Evolutionary conservation across 176 grass and related monocot genomes (phyloP).

Genomic region (Triticum dicoccoides): DNA sequence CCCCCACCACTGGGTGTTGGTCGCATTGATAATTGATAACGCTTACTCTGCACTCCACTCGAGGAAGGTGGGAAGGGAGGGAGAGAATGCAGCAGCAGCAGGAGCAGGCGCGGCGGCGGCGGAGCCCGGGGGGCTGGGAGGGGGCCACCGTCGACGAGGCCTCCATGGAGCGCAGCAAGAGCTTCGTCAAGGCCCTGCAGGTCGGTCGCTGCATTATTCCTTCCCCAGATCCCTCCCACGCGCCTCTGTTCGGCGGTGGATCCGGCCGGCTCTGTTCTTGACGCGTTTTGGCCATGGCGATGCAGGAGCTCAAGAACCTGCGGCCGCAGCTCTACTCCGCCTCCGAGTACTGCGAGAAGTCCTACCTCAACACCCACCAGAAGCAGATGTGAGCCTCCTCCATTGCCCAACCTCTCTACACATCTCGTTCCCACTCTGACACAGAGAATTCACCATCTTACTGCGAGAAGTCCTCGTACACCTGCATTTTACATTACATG

Average conservation of each 20-base stretch:
- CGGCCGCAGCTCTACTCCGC: slow-evolving; percentile 96
- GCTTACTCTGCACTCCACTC: slow-evolving; percentile 45
- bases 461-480: slow-evolving; percentile 11
- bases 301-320: slow-evolving; percentile 96
- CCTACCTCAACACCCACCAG: slow-evolving; percentile 80
- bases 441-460: not conserved
- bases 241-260: not conserved
- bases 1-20: not conserved
- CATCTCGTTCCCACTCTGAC: not conserved
- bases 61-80: not conserved
- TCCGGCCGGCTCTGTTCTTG: slow-evolving; percentile 14
- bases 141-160: slow-evolving; percentile 75
- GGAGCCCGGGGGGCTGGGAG: not conserved
- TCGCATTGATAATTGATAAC: slow-evolving; percentile 3
- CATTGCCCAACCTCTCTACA: not conserved
- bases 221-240: slow-evolving; percentile 16
- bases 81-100: slow-evolving; percentile 27
- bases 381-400: slow-evolving; percentile 74
- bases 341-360: slow-evolving; percentile 95
- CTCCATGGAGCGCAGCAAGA: slow-evolving; percentile 97
- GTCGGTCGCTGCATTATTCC: slow-evolving; percentile 19
- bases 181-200: slow-evolving; percentile 95
- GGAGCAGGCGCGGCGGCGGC: slow-evolving; percentile 9
- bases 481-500: not conserved
- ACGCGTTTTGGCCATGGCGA: not conserved